These are phyloP conservation scores for Phytopythium ostracodes DNA, from an alignment of 352 stramenopile species.

Conservation along the genomic window DNA sequence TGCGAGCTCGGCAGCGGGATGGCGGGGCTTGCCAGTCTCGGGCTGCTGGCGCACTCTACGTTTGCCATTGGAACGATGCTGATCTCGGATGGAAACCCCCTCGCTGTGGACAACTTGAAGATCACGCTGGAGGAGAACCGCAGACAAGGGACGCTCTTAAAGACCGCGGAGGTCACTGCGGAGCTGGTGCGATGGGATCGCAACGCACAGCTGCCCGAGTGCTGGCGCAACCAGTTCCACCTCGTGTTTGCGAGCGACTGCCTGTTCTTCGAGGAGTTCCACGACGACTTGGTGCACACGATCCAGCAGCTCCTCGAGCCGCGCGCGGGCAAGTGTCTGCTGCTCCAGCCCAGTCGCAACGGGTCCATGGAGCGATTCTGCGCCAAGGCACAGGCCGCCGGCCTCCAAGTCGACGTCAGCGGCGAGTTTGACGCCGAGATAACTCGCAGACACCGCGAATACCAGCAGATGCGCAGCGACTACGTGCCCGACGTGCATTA, in stretches of 20 bases:
- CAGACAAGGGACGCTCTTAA: conserved; percentile 15
- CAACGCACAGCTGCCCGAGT: conserved; percentile 15
- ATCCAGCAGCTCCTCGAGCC: conserved; percentile 53
- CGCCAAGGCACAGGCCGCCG: conserved; percentile 31
- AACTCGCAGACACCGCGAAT: conserved; percentile 26
- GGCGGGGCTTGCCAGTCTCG: conserved; percentile 64
- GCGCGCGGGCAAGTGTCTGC: conserved; percentile 42
- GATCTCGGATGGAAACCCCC: conserved; percentile 74
- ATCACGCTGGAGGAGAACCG: conserved; percentile 59
- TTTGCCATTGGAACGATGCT: conserved; percentile 40
- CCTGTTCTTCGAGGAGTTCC: conserved; percentile 86
- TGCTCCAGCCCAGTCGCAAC: conserved; percentile 70
- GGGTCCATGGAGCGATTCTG: conserved; percentile 79
- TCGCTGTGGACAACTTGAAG: conserved; percentile 61
- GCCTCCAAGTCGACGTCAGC: conserved; percentile 29
- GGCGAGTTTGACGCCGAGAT: conserved; percentile 44
- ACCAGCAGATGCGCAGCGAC: conserved; percentile 28
- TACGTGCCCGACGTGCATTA: conserved; percentile 74
- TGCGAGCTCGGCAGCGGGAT: conserved; percentile 80
- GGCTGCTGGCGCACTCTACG: conserved; percentile 43
- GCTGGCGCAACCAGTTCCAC: conserved; percentile 58
- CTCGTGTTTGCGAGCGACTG: conserved; percentile 82
- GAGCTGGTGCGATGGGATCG: conserved; percentile 76
- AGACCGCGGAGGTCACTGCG: conserved; percentile 10
- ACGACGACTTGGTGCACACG: conserved; percentile 65